Evolutionary conservation across 2,329 filamentous ascomycete species (phyloP).

Genomic region (Penicillium sp.): DNA sequence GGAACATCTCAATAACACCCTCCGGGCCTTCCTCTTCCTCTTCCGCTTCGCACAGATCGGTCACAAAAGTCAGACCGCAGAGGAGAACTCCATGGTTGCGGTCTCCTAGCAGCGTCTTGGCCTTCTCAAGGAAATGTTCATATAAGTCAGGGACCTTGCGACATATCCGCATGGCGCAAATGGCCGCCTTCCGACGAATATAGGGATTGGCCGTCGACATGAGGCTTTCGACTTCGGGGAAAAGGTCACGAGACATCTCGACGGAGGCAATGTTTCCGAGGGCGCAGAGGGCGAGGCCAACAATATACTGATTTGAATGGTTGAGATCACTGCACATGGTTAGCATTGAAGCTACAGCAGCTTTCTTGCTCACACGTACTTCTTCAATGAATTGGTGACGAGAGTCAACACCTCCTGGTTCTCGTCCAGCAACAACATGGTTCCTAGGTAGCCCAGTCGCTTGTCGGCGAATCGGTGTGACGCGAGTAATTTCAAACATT

Average conservation of each 20-base stretch:
- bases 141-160: conserved; percentile 96
- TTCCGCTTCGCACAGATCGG: conserved; percentile 90
- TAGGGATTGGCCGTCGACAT: conserved; percentile 96
- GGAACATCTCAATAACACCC: conserved; percentile 86
- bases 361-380: conserved; percentile 59
- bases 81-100: conserved; percentile 94
- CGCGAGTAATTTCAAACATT: conserved; percentile 95
- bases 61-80: conserved; percentile 87
- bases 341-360: conserved; percentile 26
- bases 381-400: conserved; percentile 96
- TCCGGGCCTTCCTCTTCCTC: conserved; percentile 89
- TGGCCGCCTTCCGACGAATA: conserved; percentile 90
- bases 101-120: conserved; percentile 82
- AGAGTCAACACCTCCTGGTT: conserved; percentile 97
- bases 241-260: conserved; percentile 97
- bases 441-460: conserved; percentile 90
- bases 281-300: conserved; percentile 92
- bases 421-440: conserved; percentile 93
- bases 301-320: conserved; percentile 97
- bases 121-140: conserved; percentile 96
- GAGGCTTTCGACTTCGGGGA: conserved; percentile 90
- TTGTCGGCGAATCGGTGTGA: conserved; percentile 98
- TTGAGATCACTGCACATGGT: conserved; percentile 73
- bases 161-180: conserved; percentile 99
- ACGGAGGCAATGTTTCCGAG: conserved; percentile 96